Evolutionary conservation across 768 basidiomycete genomes (phyloP), one percentile per base, ranked within the genome.

Genomic region (Leccinum subgranulosum): DNA sequence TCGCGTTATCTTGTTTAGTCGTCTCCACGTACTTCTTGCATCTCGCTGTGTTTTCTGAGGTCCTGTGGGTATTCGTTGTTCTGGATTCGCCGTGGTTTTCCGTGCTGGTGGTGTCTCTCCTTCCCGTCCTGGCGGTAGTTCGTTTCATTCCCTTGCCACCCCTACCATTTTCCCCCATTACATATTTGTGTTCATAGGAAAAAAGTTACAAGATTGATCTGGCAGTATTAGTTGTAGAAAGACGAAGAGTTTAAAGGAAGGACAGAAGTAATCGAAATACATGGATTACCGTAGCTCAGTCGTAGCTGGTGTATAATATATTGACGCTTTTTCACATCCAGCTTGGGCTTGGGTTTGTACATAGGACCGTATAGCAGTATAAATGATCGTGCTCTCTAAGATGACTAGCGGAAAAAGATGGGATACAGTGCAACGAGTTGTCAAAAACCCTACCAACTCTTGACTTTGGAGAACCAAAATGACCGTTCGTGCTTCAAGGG

Each of bases 391-490:
- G 21, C 31, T 25, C 46, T 54, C 21, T 21, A 53, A 47, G 39
- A 49, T 27, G 7, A 2, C 49, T n/a, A 8, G 17, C 36, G 7
- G 36, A 9, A n/a, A 23, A 7, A 8, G 27, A 7, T 48, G 21
- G 4, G 4, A 5, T 51, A 45, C 23, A 47, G 36, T 47, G 3
- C 19, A n/a, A 27, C 4, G 25, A 48, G 21, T 8, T 27, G 14
- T 48, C 47, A 29, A 55, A 58, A 69, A 21, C 64, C 67, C 57
- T 67, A 52, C 67, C 86, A 92, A 43, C 88, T 92, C 68, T 81
- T 80, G 63, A 94, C 91, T 73, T 90, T 94, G 43, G 92, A 94
- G 74, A 97, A 97, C 86, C 90, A 94, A 70, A 92, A 96, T n/a
- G 92, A 84, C 54, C 90, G 80, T 69, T 94, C 92, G 62, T 94